Evolutionary conservation across 805 yeast genomes (phyloP), one percentile per base, ranked within the genome.

Genomic region (Sungouiozyma intestinalis): DNA sequence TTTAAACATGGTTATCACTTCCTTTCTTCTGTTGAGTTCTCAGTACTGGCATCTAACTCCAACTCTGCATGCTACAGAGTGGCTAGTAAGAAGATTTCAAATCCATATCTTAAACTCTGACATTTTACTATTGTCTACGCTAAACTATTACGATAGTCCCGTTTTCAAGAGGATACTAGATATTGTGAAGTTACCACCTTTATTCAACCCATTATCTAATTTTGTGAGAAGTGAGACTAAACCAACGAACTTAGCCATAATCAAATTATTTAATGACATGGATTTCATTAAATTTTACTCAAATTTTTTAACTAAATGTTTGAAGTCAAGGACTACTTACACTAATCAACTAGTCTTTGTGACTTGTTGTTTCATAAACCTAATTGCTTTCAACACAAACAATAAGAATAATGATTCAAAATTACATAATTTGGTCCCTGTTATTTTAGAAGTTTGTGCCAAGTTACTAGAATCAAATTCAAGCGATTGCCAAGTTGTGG

Each of bases 61-160:
- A 18, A 73, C 96, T 2, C 55, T 85, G 39, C 79, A 80, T 52
- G 90, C 96, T 4, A 69, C 86, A 11, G 98, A 92, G 67, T 92
- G 98, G 98, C 76, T 88, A 18, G 81, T 92, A 16, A 81, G 98
- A 66, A 74, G 97, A 52, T 92, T 79, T 67, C 80, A 86, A 56
- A 77, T 86, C 50, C 88, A 92, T 58, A 69, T 84, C 39, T 80
- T 82, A 54, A 86, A 84, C 54, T 66, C 87, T 0, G 97, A 90
- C 60, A 58, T 69, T 42, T 57, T 92, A 27, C 57, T 92, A 36
- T 62, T 90, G 43, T 71, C 88, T 2, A 72, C 83, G 1, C 68
- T 92, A 50, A 94, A 96, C n/a, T 85, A 82, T 64, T 85, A 80
- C 63, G 75, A 72, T 50, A 69, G 76, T 33, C 80, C 87, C 0